phyloP scores from a whole-genome alignment of 2,329 filamentous ascomycete genomes.

The Apiospora hydei region DNA sequence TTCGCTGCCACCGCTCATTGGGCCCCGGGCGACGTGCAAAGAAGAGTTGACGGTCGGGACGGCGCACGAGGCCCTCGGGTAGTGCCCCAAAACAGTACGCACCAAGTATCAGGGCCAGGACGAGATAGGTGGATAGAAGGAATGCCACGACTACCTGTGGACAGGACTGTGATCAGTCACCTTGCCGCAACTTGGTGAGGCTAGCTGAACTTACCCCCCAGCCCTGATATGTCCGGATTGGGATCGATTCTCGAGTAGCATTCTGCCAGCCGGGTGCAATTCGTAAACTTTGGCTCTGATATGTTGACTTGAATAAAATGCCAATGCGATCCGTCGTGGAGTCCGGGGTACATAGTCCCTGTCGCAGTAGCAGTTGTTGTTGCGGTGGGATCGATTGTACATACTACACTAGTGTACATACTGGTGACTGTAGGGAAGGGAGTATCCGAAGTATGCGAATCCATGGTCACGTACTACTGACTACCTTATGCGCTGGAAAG shows the following conservation, averaged over 20 bases:
- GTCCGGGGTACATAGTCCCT: background rate
- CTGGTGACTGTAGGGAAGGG: background rate
- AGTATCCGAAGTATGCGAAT: background rate
- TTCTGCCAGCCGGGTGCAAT: background rate
- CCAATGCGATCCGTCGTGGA: too few species aligned
- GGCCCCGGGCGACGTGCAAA: background rate
- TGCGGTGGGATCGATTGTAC: background rate
- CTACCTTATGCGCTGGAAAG: too few species aligned
- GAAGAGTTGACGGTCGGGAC: background rate
- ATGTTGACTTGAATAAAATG: background rate
- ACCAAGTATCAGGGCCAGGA: background rate
- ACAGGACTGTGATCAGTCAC: background rate
- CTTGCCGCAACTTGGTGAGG: background rate
- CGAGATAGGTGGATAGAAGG: background rate
- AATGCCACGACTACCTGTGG: background rate
- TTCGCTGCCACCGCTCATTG: background rate
- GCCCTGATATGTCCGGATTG: background rate
- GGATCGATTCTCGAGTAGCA: background rate
- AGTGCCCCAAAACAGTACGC: background rate
- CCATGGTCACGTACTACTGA: too few species aligned
- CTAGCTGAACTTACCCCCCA: background rate
- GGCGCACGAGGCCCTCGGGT: background rate
- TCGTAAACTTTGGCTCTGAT: background rate
- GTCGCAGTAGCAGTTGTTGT: background rate
- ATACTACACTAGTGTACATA: background rate